Evolutionary conservation across 2,329 filamentous ascomycete genomes (phyloP).

Genomic region (Myriosclerotinia scirpicola): DNA sequence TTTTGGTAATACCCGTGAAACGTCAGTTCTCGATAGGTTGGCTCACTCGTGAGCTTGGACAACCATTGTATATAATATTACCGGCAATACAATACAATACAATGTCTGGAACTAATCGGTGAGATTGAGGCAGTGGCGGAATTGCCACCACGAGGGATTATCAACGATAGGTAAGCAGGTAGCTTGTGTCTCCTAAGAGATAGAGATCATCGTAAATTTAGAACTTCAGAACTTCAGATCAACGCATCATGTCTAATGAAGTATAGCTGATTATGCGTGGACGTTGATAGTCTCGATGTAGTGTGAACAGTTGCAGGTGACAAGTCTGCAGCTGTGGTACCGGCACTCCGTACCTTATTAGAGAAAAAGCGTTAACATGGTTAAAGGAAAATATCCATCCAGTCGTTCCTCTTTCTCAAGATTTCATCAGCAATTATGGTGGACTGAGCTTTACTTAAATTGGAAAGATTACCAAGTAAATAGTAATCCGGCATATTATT

Average conservation of each 20-base stretch:
- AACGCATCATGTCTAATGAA: background rate
- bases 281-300: background rate
- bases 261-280: constrained; percentile 5
- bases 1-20: constrained; percentile 15
- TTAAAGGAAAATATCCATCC: constrained; percentile 1
- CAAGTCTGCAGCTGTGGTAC: background rate
- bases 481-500: too few species aligned
- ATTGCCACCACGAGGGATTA: background rate
- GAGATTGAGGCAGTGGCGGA: background rate
- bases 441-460: constrained; percentile 1
- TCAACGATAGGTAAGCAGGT: background rate
- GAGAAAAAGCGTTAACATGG: background rate
- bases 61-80: constrained; percentile 1
- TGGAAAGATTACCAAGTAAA: background rate
- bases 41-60: background rate
- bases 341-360: background rate
- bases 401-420: background rate
- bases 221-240: background rate
- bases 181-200: background rate
- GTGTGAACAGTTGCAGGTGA: background rate
- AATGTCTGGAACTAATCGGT: background rate
- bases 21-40: constrained; percentile 1
- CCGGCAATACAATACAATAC: background rate
- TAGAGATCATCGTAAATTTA: background rate
- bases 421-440: background rate